Evolutionary conservation across 2,329 filamentous ascomycete genomes (phyloP), one percentile per base, ranked within the genome.

Genomic region (Botrytis byssoidea): DNA sequence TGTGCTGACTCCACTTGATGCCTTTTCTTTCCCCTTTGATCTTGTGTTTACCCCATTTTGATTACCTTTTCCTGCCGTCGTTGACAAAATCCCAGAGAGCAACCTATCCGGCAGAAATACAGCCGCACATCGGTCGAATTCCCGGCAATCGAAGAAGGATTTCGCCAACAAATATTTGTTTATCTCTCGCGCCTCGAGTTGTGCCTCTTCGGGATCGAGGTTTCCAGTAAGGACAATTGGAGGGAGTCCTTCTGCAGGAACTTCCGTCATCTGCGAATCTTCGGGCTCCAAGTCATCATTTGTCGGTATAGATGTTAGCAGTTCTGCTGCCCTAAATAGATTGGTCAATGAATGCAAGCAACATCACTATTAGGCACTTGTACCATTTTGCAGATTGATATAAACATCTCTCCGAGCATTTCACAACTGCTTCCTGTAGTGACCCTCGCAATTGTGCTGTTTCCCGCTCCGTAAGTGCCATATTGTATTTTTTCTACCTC

Each of bases 371-470:
- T 71, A 25, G 69, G 35, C 4, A 20, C 59, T 29, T 48, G 44
- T 82, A 97, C 96, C 96, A 99, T 90, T 98, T 98, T 42, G 96
- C 92, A 10, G 95, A 96, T 80, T 98, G 95, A 81, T 98, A 98
- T 20, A 99, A 88, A 82, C 96, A 97, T 82, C 96, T 88, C 82
- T 99, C 96, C 1, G 94, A 97, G 84, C 95, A 98, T 81, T 94
- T 94, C 37, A 96, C 87, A 4, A 96, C 91, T 44, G 95, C 94
- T 79, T 94, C 92, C 82, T 97, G 93, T 61, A 98, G 87, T 48
- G 93, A 89, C 55, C 87, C 88, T 80, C 92, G 76, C 57, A 82
- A 74, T 65, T 80, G 91, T 69, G 85, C 83, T 63, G 86, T 85
- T 75, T 90, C 88, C 75, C 86, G 84, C 71, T 86, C 83, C 74